Percentiles rank a stretch among this genome's conserved stretches.
phyloP scores from a whole-genome alignment of 2,329 filamentous ascomycete genomes.

The Aspergillus sp. region DNA sequence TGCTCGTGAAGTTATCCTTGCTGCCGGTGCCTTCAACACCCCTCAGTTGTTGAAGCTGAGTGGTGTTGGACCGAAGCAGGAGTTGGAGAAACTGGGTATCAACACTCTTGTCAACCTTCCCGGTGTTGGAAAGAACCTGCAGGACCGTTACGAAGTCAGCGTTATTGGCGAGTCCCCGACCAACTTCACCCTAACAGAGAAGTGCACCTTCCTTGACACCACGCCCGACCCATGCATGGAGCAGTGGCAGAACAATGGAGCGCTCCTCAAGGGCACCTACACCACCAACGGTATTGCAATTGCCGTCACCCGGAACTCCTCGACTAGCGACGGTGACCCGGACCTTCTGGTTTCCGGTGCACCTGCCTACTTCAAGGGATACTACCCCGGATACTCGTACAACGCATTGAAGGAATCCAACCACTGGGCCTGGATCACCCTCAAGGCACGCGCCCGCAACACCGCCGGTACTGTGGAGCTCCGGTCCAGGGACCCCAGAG shows the following conservation, averaged over 20 bases:
- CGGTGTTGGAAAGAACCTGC: constrained; percentile 56
- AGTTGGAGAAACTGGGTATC: constrained; percentile 49
- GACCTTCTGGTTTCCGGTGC: constrained; percentile 53
- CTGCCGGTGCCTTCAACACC: constrained; percentile 53
- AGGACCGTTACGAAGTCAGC: constrained; percentile 55
- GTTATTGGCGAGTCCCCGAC: constrained; percentile 40
- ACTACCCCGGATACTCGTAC: constrained; percentile 39
- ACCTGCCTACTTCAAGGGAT: constrained; percentile 50
- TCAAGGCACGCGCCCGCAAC: constrained; percentile 59
- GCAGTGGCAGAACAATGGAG: constrained; percentile 34
- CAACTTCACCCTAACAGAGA: constrained; percentile 26
- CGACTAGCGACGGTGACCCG: constrained; percentile 38
- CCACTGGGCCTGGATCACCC: constrained; percentile 42
- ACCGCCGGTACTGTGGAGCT: constrained; percentile 56
- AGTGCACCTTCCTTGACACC: constrained; percentile 22
- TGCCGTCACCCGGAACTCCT: constrained; percentile 35
- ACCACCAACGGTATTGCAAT: constrained; percentile 50
- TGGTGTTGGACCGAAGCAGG: constrained; percentile 50
- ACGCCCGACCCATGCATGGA: constrained; percentile 37
- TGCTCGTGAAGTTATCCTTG: constrained; percentile 37
- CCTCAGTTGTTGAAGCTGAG: constrained; percentile 58
- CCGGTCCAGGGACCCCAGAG: constrained; percentile 54
- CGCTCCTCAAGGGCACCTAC: constrained; percentile 36
- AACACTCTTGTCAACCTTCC: constrained; percentile 47
- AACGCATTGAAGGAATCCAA: constrained; percentile 31